phyloP scores from a whole-genome alignment of 1,284 basidiomycete species.

The Rhizopogon parksii region DNA sequence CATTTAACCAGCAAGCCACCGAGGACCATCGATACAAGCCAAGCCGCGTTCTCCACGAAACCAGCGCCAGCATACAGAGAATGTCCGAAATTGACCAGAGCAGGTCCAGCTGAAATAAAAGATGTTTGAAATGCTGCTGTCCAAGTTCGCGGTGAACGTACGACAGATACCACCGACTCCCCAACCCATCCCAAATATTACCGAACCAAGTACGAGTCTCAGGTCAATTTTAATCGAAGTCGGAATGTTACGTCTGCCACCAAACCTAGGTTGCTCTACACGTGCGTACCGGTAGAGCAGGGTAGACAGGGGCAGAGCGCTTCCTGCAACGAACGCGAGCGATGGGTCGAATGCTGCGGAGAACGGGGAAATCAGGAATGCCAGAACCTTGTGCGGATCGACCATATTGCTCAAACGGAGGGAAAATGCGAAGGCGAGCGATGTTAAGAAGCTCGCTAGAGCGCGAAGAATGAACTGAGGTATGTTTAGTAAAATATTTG shows the following conservation, averaged over 20 bases:
- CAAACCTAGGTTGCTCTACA: constrained; percentile 31
- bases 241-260: constrained; percentile 36
- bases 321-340: constrained; percentile 41
- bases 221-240: constrained; percentile 37
- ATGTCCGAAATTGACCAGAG: constrained; percentile 47
- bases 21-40: constrained; percentile 36
- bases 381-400: constrained; percentile 45
- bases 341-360: constrained; percentile 47
- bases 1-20: constrained; percentile 36
- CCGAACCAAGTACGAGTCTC: constrained; percentile 46
- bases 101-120: constrained; percentile 42
- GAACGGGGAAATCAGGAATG: constrained; percentile 49
- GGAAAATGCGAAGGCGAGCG: constrained; percentile 50
- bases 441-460: constrained; percentile 36
- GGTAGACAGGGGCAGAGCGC: constrained; percentile 39
- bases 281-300: constrained; percentile 35
- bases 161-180: constrained; percentile 60
- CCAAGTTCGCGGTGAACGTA: constrained; percentile 27
- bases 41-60: constrained; percentile 28
- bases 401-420: constrained; percentile 52
- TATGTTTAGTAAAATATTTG: neutral
- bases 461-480: constrained; percentile 23
- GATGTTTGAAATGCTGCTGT: constrained; percentile 1
- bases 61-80: constrained; percentile 32
- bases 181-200: constrained; percentile 64